Evolutionary conservation across 225 moss, liverwort and hornwort genomes (phyloP), one percentile per base, ranked within the genome.

Genomic region (Sphagnum contortum): DNA sequence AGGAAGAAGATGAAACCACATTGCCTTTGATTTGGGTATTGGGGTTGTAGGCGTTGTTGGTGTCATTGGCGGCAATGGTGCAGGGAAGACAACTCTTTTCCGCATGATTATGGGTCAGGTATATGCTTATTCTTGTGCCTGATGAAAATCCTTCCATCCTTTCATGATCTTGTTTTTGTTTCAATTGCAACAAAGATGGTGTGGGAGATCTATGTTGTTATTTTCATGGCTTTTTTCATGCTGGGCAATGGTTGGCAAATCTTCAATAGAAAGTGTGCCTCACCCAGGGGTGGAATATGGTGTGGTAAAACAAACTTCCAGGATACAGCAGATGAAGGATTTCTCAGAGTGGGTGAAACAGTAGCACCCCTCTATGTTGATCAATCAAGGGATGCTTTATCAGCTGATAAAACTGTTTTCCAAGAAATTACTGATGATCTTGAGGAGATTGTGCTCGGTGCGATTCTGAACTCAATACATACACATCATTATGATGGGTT

Each of bases 91-190:
- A 46, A 96, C 95, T 55, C 77, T 96, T 12, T 96, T 96, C 72
- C 80, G 88, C 49, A 92, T 96, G 95, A 96, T 96, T 51, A 74
- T 92, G 74, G 95, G 95, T 74, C 90, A 96, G 83, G 94, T 91
- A 85, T 29, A 10, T 14, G 29, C 52, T 47, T 57, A 44, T 29
- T 48, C 7, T 48, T 58, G 3, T 71, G 10, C 2, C 2, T 9
- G 49, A 12, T 63, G 11, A 57, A 3, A 46, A 62, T 45, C 4
- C 47, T 45, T 7, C 44, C 44, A 44, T 29, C 29, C 29, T 29
- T 0, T 29, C 29, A 29, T 29, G 29, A 29, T 29, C 29, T 29
- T 29, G 29, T 29, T 29, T 29, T 29, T 29, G 29, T 29, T 29
- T 29, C 29, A 29, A 0, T 29, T 29, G 29, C 29, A 29, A 29